A percentile compares a stretch with the other conserved stretches of the same genome.
phyloP scores from a whole-genome alignment of 2,329 filamentous ascomycete species.

The Monilinia vaccinii-corymbosi region DNA sequence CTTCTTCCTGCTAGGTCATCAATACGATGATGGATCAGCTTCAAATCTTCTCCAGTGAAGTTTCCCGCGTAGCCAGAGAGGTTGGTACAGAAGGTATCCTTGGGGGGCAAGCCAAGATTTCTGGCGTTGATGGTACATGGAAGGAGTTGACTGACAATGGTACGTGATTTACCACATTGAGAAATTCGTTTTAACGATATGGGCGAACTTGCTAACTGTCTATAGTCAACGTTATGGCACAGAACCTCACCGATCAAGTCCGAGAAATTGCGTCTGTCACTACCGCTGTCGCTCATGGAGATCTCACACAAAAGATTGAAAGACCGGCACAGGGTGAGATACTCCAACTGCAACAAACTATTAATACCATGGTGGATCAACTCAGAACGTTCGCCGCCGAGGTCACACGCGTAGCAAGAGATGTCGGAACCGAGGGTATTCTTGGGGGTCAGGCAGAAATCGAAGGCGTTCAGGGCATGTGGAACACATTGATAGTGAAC shows the following conservation, averaged over 20 bases:
- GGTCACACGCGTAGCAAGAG: constrained; percentile 72
- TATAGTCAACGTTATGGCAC: constrained; percentile 72
- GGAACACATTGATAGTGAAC: constrained; percentile 79
- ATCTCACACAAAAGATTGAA: constrained; percentile 77
- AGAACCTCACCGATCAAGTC: constrained; percentile 75
- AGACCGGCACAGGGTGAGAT: constrained; percentile 75
- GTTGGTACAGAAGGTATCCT: constrained; percentile 93
- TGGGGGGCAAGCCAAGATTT: constrained; percentile 86
- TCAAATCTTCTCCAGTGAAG: constrained; percentile 92
- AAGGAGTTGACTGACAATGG: constrained; percentile 88
- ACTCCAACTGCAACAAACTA: constrained; percentile 72
- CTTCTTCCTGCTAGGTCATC: constrained; percentile 41
- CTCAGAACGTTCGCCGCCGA: constrained; percentile 75
- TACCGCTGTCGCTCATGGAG: constrained; percentile 73
- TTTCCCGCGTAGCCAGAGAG: constrained; percentile 87
- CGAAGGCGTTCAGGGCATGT: constrained; percentile 78
- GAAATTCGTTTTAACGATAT: neutral
- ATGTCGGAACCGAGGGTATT: constrained; percentile 78
- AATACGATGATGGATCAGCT: constrained; percentile 99
- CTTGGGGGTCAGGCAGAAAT: constrained; percentile 76
- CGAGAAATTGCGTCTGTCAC: constrained; percentile 80
- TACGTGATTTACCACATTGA: constrained; percentile 30
- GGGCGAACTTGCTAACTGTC: constrained; percentile 12
- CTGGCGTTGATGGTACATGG: constrained; percentile 93
- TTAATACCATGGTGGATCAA: constrained; percentile 86